A percentile compares a stretch with the other conserved stretches of the same genome.
Conservation (phyloP, 352 stramenopile species). For the Phytophthora uliginosa region DNA sequence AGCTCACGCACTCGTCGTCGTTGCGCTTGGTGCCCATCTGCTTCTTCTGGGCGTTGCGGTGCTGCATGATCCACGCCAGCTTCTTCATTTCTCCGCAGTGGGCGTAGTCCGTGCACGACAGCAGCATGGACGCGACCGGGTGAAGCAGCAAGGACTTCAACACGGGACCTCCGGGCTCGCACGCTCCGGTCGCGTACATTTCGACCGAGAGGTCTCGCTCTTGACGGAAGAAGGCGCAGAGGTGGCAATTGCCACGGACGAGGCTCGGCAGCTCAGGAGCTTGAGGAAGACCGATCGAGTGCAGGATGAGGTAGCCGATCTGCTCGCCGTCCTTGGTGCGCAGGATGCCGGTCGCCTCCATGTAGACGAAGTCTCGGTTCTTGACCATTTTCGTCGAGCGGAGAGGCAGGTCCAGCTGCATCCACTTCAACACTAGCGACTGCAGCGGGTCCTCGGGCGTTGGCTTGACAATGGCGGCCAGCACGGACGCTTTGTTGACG, state of each 20-base stretch:
- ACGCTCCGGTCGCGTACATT: slow-evolving; percentile 37
- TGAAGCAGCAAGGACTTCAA: slow-evolving; percentile 34
- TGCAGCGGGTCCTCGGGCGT: slow-evolving; percentile 43
- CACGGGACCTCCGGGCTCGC: slow-evolving; percentile 35
- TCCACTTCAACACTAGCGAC: slow-evolving; percentile 47
- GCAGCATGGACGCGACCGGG: slow-evolving; percentile 28
- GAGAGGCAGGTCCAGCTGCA: slow-evolving; percentile 45
- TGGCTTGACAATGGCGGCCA: slow-evolving; percentile 35
- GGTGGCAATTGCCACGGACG: slow-evolving; percentile 37
- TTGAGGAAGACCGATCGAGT: slow-evolving; percentile 36
- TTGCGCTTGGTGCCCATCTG: slow-evolving; percentile 30
- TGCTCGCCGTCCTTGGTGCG: slow-evolving; percentile 32
- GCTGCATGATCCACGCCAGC: slow-evolving; percentile 46
- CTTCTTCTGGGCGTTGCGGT: slow-evolving; percentile 36
- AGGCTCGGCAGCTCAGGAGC: slow-evolving; percentile 28
- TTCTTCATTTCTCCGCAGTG: slow-evolving; percentile 55
- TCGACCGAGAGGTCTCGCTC: slow-evolving; percentile 31
- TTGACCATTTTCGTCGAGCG: slow-evolving; percentile 49
- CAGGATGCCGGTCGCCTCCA: slow-evolving; percentile 44
- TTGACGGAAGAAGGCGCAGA: slow-evolving; percentile 47
- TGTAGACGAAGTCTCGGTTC: slow-evolving; percentile 51
- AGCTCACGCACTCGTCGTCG: slow-evolving; percentile 45
- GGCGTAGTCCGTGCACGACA: slow-evolving; percentile 35
- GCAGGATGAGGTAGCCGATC: slow-evolving; percentile 40
- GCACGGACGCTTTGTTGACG: slow-evolving; percentile 35